Evolutionary conservation across 306 rosid genomes (phyloP).

Genomic region (Quillaja saponaria): DNA sequence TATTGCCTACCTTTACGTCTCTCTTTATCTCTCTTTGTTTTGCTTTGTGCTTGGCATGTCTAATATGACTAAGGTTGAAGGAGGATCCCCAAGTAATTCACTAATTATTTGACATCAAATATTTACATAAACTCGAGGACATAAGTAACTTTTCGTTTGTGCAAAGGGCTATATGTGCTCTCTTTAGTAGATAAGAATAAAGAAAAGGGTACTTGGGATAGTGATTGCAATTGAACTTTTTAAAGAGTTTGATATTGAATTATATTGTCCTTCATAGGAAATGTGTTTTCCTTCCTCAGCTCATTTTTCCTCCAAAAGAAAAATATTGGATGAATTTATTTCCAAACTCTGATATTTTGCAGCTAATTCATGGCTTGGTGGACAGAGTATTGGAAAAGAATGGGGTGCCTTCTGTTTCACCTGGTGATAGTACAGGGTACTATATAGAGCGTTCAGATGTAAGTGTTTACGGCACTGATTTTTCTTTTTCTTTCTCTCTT

Average conservation of each 20-base stretch:
- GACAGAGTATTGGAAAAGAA: conserved; percentile 81
- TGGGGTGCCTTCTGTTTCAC: conserved; percentile 66
- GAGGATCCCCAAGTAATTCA: too few species aligned
- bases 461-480: conserved; percentile 33
- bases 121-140: too few species aligned
- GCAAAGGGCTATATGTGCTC: background rate
- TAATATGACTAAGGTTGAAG: too few species aligned
- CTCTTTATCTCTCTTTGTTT: too few species aligned
- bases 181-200: background rate
- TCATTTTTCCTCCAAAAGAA: background rate
- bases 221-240: background rate
- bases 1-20: background rate
- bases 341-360: conserved; percentile 31
- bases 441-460: conserved; percentile 65
- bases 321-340: conserved; percentile 5
- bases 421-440: conserved; percentile 60
- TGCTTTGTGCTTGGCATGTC: too few species aligned
- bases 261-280: conserved; percentile 5
- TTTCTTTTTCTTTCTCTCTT: conserved; percentile 3
- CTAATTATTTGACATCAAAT: too few species aligned
- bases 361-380: conserved; percentile 94
- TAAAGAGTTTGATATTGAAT: conserved; percentile 15
- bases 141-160: too few species aligned
- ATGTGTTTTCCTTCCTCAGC: background rate
- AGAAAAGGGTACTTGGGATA: background rate